Percentiles rank a stretch among this genome's conserved stretches.
phyloP scores from a whole-genome alignment of 768 basidiomycete species.

The Mycena metata region DNA sequence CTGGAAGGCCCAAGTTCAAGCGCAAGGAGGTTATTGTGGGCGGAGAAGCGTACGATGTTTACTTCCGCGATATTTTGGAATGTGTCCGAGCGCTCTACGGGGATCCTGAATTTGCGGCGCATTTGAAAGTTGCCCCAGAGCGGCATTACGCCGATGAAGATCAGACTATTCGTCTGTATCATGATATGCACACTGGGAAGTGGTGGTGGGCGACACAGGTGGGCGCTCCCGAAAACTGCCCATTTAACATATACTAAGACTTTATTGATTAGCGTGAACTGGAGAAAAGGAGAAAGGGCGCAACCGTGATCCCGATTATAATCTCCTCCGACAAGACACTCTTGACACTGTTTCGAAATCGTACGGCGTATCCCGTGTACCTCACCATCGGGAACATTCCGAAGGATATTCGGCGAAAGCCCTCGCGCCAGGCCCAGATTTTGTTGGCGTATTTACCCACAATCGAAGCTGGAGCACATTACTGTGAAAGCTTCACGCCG shows the following conservation, averaged over 20 bases:
- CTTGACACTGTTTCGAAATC: constrained; percentile 1
- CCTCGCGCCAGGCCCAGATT: not conserved
- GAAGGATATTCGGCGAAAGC: constrained; percentile 1
- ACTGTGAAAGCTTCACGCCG: constrained; percentile 42
- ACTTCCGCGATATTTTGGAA: too few relatives aligned
- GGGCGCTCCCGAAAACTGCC: constrained; percentile 2
- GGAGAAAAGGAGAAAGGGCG: constrained; percentile 35
- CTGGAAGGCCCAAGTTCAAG: constrained; percentile 39
- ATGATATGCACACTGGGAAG: constrained; percentile 45
- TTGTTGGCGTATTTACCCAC: constrained; percentile 9
- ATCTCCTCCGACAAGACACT: constrained; percentile 11
- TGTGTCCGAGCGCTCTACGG: constrained; percentile 46
- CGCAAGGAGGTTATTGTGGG: constrained; percentile 40
- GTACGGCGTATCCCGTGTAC: constrained; percentile 8
- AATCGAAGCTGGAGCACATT: constrained; percentile 49
- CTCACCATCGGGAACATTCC: constrained; percentile 15
- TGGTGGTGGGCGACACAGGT: constrained; percentile 51
- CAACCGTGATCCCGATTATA: not conserved
- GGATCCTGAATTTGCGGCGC: constrained; percentile 44
- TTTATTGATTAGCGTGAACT: too few relatives aligned
- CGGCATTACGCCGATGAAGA: constrained; percentile 45
- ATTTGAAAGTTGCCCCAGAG: constrained; percentile 48
- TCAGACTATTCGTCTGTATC: constrained; percentile 30
- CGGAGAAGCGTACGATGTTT: constrained; percentile 41
- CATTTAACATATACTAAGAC: constrained; percentile 11